Evolutionary conservation across 2,329 filamentous ascomycete genomes (phyloP).

Genomic region (Capronia epimyces): DNA sequence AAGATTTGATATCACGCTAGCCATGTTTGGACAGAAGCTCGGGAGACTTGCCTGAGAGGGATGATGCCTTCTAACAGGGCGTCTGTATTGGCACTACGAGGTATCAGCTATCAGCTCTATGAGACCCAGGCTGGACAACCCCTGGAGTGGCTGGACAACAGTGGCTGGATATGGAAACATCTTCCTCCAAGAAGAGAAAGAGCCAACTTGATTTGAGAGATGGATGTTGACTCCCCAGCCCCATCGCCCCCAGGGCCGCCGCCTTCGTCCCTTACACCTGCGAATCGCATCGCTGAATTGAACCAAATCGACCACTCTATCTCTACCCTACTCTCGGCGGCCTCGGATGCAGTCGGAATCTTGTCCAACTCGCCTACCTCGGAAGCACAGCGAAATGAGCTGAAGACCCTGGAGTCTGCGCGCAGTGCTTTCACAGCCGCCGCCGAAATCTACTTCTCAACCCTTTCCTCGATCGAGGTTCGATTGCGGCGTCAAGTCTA

Average conservation of each 20-base stretch:
- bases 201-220: background rate
- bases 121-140: background rate
- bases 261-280: slow-evolving; percentile 37
- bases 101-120: background rate
- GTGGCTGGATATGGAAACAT: background rate
- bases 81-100: no score
- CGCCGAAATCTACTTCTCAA: slow-evolving; percentile 59
- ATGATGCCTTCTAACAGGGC: no score
- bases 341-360: slow-evolving; percentile 58
- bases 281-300: slow-evolving; percentile 75
- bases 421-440: slow-evolving; percentile 46
- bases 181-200: background rate
- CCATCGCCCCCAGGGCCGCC: background rate
- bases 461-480: slow-evolving; percentile 69
- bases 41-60: background rate
- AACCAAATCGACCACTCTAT: slow-evolving; percentile 61
- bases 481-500: slow-evolving; percentile 69
- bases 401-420: slow-evolving; percentile 10
- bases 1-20: slow-evolving; percentile 5
- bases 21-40: background rate
- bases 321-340: slow-evolving; percentile 51
- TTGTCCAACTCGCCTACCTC: slow-evolving; percentile 46
- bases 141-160: no score
- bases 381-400: slow-evolving; percentile 9
- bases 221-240: slow-evolving; percentile 11